Percentiles rank a stretch among this genome's conserved stretches.
phyloP scores from a whole-genome alignment of 1,139 yeast genomes.

The Magnusiomyces suaveolens region DNA sequence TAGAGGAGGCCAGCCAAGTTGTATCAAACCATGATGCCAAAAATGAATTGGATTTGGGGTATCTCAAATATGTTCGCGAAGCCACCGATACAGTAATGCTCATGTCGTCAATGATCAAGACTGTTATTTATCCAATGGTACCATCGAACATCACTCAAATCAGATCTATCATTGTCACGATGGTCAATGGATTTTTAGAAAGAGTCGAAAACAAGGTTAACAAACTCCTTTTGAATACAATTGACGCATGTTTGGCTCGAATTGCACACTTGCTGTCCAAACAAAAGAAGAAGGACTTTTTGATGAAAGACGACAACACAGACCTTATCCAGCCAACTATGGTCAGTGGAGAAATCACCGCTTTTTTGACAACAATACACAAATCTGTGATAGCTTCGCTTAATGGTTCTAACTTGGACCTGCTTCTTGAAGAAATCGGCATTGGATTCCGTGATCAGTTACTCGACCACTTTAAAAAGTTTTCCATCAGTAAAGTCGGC shows the following conservation, averaged over 20 bases:
- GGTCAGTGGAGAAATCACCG: conserved; percentile 54
- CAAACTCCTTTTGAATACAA: conserved; percentile 48
- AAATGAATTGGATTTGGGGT: conserved; percentile 36
- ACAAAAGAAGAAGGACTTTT: conserved; percentile 56
- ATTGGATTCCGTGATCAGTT: conserved; percentile 48
- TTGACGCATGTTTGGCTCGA: conserved; percentile 34
- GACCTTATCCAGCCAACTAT: conserved; percentile 43
- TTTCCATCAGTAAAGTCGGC: conserved; percentile 69
- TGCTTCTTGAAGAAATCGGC: conserved; percentile 52
- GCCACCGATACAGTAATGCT: conserved; percentile 57
- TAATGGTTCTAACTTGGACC: conserved; percentile 45
- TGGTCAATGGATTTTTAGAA: conserved; percentile 58
- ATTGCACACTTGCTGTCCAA: conserved; percentile 40
- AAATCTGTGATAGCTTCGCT: conserved; percentile 31
- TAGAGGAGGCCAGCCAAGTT: conserved; percentile 54
- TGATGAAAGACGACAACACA: conserved; percentile 36
- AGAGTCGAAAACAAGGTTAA: conserved; percentile 64
- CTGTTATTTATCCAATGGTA: conserved; percentile 64
- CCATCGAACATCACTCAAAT: conserved; percentile 38
- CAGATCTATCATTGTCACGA: conserved; percentile 52
- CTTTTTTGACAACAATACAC: conserved; percentile 41
- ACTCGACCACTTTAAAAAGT: conserved; percentile 66
- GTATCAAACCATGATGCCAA: conserved; percentile 35
- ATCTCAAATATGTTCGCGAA: conserved; percentile 44
- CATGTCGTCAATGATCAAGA: conserved; percentile 60